Evolutionary conservation across 495 filamentous ascomycete genomes (phyloP).

Genomic region (Annulohypoxylon moriforme): DNA sequence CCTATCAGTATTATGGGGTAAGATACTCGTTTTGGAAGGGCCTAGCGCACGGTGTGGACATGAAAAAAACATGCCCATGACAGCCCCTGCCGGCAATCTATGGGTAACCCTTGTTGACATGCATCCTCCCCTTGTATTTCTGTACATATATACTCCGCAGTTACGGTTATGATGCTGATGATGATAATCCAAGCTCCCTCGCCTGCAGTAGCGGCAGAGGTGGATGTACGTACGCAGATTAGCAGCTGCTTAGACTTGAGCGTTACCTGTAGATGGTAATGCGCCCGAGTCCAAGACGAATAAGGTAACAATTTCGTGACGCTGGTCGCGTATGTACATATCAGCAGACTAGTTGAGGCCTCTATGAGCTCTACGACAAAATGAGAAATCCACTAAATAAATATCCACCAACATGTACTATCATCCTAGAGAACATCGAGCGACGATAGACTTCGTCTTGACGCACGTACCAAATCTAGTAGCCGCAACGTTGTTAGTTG

Average conservation of each 20-base stretch:
- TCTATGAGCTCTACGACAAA: background rate
- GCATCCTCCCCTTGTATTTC: slow-evolving; percentile 16
- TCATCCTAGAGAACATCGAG: background rate
- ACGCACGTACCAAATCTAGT: background rate
- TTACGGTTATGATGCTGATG: slow-evolving; percentile 16
- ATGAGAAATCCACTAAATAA: background rate
- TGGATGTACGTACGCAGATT: background rate
- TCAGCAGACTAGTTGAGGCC: background rate
- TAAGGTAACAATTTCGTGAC: slow-evolving; percentile 20
- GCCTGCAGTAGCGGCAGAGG: slow-evolving; percentile 11
- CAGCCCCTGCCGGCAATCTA: slow-evolving; percentile 36
- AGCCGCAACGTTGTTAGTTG: slow-evolving; percentile 8
- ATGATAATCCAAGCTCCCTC: slow-evolving; percentile 10
- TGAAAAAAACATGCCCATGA: slow-evolving; percentile 25
- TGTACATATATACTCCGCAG: slow-evolving; percentile 1
- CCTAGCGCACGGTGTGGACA: slow-evolving; percentile 35
- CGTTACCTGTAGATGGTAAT: slow-evolving; percentile 17
- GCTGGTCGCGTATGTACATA: slow-evolving; percentile 1
- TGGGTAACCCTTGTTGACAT: slow-evolving; percentile 30
- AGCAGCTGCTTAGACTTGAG: slow-evolving; percentile 4
- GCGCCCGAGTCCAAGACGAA: slow-evolving; percentile 21
- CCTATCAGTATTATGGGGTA: background rate
- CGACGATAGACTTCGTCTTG: background rate
- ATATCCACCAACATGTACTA: background rate
- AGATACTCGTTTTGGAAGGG: slow-evolving; percentile 21